Base-by-base conservation (phyloP, 495 filamentous ascomycete genomes). In the Cladorrhinum samala region DNA sequence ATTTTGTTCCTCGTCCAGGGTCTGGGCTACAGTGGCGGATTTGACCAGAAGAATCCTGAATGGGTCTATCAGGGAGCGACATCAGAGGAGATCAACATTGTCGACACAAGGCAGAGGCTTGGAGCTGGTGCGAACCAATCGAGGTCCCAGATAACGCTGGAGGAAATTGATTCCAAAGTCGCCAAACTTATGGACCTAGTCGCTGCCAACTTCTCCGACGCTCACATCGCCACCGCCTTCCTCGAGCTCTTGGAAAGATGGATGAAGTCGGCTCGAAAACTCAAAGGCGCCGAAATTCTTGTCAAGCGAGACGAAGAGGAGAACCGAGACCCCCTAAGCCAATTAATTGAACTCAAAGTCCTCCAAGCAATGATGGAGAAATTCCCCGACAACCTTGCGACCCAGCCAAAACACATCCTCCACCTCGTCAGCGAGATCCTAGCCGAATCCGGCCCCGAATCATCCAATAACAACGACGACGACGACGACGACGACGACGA, bases 351-450 rank as follows among this genome's bases (percentile, higher is more conserved):
- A 54, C 77, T 83, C 4, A 87, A 85, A 55, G 59, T 87, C 2
- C 76, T 86, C 2, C 79, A 88, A 58, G 78, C 78, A 46, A 76
- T 91, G 64, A 81, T 88, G 58, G 78, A 80, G 30, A 78, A 73
- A 30, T 77, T 87, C 58, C 79, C 85, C 25, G 81, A 85, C 18
- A 84, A 82, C 50, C 76, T 90, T n/a, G 80, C 83, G 27, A 75
- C 73, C 27, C 77, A 82, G 36, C 81, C 86, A 2, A 66, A 74
- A 9, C 78, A 80, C 50, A 74, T 86, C n/a, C 69, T 89, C 11
- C 74, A 80, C 39, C 78, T 89, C 19, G 77, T 81, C 60, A 70
- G 75, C 53, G 70, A 85, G 54, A 67, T 89, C 11, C 64, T 88
- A 44, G 65, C 74, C 13, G 45, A 66, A 40, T 46, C 54, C 20